Evolutionary conservation across 805 yeast species (phyloP), one percentile per base, ranked within the genome.

Genomic region (Scheffersomyces coipomensis): DNA sequence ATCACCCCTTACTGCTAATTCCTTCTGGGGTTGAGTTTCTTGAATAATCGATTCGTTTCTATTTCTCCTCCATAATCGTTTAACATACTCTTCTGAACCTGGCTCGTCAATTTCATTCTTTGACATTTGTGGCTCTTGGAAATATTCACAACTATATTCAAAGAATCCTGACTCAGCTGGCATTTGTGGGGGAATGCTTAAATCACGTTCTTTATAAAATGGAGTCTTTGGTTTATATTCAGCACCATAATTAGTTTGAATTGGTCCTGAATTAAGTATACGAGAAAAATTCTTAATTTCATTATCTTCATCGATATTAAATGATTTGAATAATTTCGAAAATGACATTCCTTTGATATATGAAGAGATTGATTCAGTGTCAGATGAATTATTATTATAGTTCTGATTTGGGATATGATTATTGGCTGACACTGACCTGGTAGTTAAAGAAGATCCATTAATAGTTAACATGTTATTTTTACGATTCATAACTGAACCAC

Each of bases 91-190:
- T 42, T 83, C 79, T 40, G 96, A 87, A 0, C 98, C 98, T 0
- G 95, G 93, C 58, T 89, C 96, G 51, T 91, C 97, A 13, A 80
- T 64, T 49, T 91, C 97, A 38, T 78, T 76, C 42, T 79, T 82
- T 9, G 87, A 81, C 83, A 90, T 83, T 56, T 91, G 98, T 0
- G 99, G 97, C 55, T 90, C 98, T 53, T 90, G 96, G 66, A 91
- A 93, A 55, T 89, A 90, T 58, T 93, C 99, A 43, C 88, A 78
- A 50, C 85, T 78, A 59, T 83, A 86, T 37, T 83, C 86, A 45
- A 85, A 76, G 51, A 86, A 84, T 5, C 78, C 77, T 8, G 88
- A 81, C 4, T 69, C 68, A 9, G 78, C 57, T 1, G 88, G 85
- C 3, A 84, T 51, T 4, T 62, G 64, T 2, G 80, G 78, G 16